Percentiles rank a stretch among this genome's conserved stretches.
These are phyloP conservation scores for Immersiella caudata DNA, from an alignment of 495 filamentous ascomycete genomes.

Conservation along the genomic window DNA sequence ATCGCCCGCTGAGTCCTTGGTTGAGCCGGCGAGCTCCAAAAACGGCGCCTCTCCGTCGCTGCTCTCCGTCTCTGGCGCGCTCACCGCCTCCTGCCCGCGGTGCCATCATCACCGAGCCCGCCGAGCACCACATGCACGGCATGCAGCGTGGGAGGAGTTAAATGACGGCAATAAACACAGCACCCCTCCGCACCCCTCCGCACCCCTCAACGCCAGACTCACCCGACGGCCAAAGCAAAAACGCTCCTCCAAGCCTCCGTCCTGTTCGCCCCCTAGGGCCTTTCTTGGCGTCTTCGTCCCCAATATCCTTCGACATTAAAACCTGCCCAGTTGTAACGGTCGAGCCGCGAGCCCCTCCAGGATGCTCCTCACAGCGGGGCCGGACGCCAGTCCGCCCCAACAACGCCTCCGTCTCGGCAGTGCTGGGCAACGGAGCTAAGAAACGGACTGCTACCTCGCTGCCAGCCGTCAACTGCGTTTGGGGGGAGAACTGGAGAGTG, in stretches of 20 bases:
- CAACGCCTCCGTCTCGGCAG: constrained; percentile 8
- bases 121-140: constrained; percentile 14
- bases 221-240: not conserved
- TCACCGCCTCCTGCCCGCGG: constrained; percentile 6
- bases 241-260: not conserved
- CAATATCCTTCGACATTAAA: constrained; percentile 23
- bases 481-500: not conserved
- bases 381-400: not conserved
- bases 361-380: constrained; percentile 7
- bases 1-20: not conserved
- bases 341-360: constrained; percentile 1
- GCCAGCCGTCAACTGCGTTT: not conserved
- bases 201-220: constrained; percentile 10
- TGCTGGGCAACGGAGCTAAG: constrained; percentile 1
- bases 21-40: not conserved
- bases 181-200: constrained; percentile 12
- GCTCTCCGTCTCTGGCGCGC: not conserved
- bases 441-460: not conserved
- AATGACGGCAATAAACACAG: constrained; percentile 21
- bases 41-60: not conserved
- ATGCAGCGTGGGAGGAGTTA: constrained; percentile 19
- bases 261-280: not conserved
- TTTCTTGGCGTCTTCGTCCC: constrained; percentile 7
- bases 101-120: constrained; percentile 6
- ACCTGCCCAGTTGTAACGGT: constrained; percentile 9